These are phyloP conservation scores for Populus hybrid DNA, from an alignment of 441 rosid genomes.

Conservation along the genomic window DNA sequence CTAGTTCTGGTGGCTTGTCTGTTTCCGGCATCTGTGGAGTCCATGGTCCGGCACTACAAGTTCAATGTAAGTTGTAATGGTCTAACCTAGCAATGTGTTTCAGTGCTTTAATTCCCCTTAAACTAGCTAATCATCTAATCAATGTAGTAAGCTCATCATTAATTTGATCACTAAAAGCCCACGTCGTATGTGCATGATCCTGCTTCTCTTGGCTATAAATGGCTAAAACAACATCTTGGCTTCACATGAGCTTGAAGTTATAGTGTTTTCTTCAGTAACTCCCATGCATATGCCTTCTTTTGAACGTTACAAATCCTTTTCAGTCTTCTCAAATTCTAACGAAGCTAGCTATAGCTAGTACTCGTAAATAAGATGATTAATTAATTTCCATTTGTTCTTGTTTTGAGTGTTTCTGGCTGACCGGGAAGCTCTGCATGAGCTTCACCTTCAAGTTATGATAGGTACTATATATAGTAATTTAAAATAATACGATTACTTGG, in stretches of 20 bases:
- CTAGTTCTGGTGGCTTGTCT: slow-evolving; percentile 41
- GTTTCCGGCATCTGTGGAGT: slow-evolving; percentile 50
- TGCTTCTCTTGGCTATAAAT: neutral
- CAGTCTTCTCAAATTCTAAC: neutral
- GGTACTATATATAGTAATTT: neutral
- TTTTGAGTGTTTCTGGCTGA: neutral
- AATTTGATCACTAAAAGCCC: neutral
- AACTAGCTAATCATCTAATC: neutral
- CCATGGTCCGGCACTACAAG: slow-evolving; percentile 73
- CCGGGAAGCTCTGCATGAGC: neutral
- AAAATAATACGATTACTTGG: slow-evolving; percentile 5
- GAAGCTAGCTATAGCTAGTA: neutral
- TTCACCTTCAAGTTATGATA: neutral
- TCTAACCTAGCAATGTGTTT: neutral
- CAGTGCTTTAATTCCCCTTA: neutral
- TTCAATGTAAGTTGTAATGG: slow-evolving; percentile 55
- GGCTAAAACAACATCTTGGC: no score
- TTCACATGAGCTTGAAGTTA: neutral
- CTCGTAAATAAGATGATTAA: neutral
- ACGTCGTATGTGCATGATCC: neutral
- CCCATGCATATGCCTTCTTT: neutral
- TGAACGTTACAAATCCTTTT: neutral
- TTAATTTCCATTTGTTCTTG: neutral
- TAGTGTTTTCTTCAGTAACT: neutral
- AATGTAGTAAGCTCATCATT: neutral